Conservation (phyloP, 345 rosid species). For the Adansonia digitata region DNA sequence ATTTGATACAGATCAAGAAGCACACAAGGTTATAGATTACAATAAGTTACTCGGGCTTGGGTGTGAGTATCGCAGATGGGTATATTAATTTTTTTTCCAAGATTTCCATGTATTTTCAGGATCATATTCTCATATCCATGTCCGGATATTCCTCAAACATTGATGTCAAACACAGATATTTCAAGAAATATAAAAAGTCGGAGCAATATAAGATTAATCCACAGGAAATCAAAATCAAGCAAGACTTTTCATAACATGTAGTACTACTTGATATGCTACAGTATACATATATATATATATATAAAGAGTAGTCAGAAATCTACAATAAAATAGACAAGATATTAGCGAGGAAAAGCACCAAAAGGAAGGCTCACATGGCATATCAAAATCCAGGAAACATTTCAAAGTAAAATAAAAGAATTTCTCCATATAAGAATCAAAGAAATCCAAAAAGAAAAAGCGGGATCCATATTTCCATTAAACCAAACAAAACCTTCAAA, state of each 20-base stretch:
- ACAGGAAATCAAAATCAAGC: background rate
- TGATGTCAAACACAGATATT: too few relatives aligned
- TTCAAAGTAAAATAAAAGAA: background rate
- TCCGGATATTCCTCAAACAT: too few relatives aligned
- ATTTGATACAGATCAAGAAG: background rate
- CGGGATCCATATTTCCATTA: background rate
- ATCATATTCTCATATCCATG: too few relatives aligned
- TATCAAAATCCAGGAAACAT: background rate
- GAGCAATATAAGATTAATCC: too few relatives aligned
- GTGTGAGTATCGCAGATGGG: too few relatives aligned
- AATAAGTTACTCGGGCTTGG: too few relatives aligned
- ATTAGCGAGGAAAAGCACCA: background rate
- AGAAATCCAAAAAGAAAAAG: background rate
- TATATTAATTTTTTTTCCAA: too few relatives aligned
- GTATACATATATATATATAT: too few relatives aligned
- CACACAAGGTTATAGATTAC: too few relatives aligned
- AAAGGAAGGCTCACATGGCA: background rate
- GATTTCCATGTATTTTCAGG: too few relatives aligned
- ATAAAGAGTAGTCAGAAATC: background rate
- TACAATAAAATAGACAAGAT: background rate
- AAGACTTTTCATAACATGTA: background rate
- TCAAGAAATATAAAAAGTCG: too few relatives aligned
- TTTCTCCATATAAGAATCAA: background rate
- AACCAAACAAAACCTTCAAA: slow-evolving; percentile 2
- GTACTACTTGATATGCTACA: background rate